Evolutionary conservation across 352 stramenopile species (phyloP).

Genomic region (Phytophthora palmivora): DNA sequence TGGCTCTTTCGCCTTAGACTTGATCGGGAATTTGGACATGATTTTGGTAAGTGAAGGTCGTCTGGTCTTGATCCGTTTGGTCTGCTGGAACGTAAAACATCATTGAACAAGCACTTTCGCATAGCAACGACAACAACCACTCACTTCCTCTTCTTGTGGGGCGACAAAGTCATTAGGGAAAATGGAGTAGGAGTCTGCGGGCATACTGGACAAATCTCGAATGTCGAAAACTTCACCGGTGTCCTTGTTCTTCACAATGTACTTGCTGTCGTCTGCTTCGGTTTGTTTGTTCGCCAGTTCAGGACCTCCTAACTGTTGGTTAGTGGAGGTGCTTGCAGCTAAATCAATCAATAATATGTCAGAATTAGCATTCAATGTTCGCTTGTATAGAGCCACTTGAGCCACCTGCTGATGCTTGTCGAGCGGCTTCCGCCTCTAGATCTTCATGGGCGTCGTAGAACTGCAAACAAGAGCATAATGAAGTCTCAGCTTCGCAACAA

Average conservation of each 20-base stretch:
- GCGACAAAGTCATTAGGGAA: constrained; percentile 76
- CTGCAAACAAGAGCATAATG: constrained; percentile 26
- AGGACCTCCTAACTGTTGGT: constrained; percentile 4
- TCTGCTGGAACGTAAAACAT: constrained; percentile 21
- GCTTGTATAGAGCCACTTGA: background rate
- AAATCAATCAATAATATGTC: constrained; percentile 1
- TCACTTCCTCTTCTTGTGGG: constrained; percentile 49
- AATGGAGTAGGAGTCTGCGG: constrained; percentile 75
- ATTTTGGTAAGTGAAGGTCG: constrained; percentile 71
- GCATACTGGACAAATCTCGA: constrained; percentile 60
- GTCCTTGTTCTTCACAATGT: constrained; percentile 84
- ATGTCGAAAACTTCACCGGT: constrained; percentile 86
- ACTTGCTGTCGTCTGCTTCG: constrained; percentile 62
- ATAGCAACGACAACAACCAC: background rate
- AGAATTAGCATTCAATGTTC: background rate
- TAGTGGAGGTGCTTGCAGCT: constrained; percentile 20
- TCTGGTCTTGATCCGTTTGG: constrained; percentile 57
- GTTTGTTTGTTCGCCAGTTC: constrained; percentile 26
- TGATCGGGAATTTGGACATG: constrained; percentile 75
- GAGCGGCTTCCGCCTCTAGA: constrained; percentile 43
- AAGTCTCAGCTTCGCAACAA: background rate
- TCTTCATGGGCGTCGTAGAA: constrained; percentile 80
- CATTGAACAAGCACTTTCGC: background rate
- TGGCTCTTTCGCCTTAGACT: constrained; percentile 64
- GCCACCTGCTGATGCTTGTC: constrained; percentile 29